Evolutionary conservation across 495 filamentous ascomycete species (phyloP), one percentile per base, ranked within the genome.

Genomic region (Neurospora hispaniola): DNA sequence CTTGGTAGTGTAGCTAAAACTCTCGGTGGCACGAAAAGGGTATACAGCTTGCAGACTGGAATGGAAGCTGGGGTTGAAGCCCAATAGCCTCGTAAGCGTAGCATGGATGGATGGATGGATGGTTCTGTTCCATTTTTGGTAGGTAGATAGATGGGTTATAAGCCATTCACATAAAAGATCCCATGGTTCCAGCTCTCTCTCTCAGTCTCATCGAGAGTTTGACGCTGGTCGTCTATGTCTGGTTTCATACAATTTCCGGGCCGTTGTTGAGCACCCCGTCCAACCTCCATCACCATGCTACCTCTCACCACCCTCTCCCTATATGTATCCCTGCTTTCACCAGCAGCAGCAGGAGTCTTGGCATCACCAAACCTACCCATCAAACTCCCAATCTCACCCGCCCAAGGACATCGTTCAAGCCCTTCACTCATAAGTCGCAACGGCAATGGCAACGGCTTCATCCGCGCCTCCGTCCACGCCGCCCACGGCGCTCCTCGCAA

Each of bases 401-500:
- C 14, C 35, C 35, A 38, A 27, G 23, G 18, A 16, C 54, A 14
- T 12, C 54, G 54, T 9, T 62, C 54, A 27, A 10, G 1, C 16
- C 1, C 27, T 16, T 70, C 71, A 0, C 40, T 74, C 20, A 46
- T n/a, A 35, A 44, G 48, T 8, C 74, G 74, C 46, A 23, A 4
- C 4, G 74, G 74, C 31, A 70, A 75, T 4, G 35, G 27, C 27
- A 31, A 31, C 3, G 75, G 74, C 70, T 77, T 69, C 69, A 8
- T 77, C 62, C 74, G 68, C 41, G 70, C 71, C 23, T 42, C 43
- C 40, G 43, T 77, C 68, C 69, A 69, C 14, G 70, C 75, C 5
- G 27, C 72, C 39, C 40, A n/a, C 12, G 74, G 74, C 31, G n/a
- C 68, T 5, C 74, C 68, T 5, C 74, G 27, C 54, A 18, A 35